Base-by-base conservation (phyloP, 164 flowering plant species). In the Amborella trichopoda region DNA sequence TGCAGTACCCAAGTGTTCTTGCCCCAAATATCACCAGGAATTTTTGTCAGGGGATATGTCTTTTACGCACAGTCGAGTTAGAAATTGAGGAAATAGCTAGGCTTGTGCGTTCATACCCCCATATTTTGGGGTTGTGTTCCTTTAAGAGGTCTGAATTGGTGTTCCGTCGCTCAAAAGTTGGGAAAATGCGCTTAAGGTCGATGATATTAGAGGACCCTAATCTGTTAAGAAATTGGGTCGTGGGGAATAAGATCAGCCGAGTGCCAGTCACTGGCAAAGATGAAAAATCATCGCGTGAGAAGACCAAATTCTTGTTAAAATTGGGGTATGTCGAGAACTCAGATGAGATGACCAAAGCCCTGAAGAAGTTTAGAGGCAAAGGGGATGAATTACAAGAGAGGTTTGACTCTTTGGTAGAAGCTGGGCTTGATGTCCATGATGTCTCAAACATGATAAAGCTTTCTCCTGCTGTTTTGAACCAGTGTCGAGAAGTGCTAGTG, bases 381-480 rank as follows among this genome's bases (percentile, higher is more conserved):
- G 81, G 74, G 47, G 50, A 20, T 5, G 73, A 81, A 34, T 75
- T 83, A 24, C 83, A 73, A 50, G 88, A 81, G 55, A 72, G 91
- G 61, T 77, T 74, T 54, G 75, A 75, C 53, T 75, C 68, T 53
- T 50, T 81, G 24, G 75, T 83, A 44, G 59, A 72, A 20, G 63
- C 72, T 34, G 94, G 96, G 20, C 54, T 87, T 49, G 67, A 60
- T 28, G 44, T 34, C 12, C 44, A 77, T 48, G 78, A 64, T 57
- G 85, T 76, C 21, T 11, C 28, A 16, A 23, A 48, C 20, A 81
- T 81, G 75, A 25, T 83, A 13, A 77, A 60, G 66, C 28, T 18
- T 6, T 51, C 69, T 2, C 94, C 96, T 48, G 68, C 64, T n/a
- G 58, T 81, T 55, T 67, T 87, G 19, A 77, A 75, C 52, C 73